Evolutionary conservation across 805 yeast species (phyloP).

Genomic region (Kluyveromyces lactis): DNA sequence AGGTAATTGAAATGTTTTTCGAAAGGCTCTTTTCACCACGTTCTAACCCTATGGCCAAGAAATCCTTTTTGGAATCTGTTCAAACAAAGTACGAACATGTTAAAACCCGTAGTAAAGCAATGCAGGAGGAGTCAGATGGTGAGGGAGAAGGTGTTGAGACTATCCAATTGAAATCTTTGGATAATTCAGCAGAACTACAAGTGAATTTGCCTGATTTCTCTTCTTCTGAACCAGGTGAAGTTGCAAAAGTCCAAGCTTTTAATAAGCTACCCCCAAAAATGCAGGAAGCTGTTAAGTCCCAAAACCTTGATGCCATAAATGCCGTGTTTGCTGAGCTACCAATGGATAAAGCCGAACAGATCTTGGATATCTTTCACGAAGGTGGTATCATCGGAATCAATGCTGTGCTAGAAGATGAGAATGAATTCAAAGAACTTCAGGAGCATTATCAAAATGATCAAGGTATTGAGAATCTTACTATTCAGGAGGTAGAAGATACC

Average conservation of each 20-base stretch:
- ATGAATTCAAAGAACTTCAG: conserved; percentile 50
- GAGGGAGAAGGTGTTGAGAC: conserved; percentile 57
- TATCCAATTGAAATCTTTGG: conserved; percentile 82
- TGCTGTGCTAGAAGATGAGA: conserved; percentile 65
- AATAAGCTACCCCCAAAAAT: conserved; percentile 48
- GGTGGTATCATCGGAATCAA: conserved; percentile 80
- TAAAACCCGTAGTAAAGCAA: conserved; percentile 59
- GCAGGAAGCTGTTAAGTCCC: conserved; percentile 69
- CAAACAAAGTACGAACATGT: conserved; percentile 70
- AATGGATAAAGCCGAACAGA: conserved; percentile 70
- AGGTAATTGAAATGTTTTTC: conserved; percentile 60
- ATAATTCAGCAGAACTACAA: conserved; percentile 67
- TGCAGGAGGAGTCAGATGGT: conserved; percentile 42
- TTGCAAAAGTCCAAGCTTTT: conserved; percentile 44
- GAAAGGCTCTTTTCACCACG: conserved; percentile 40
- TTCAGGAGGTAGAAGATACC: conserved; percentile 9
- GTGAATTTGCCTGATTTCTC: conserved; percentile 62
- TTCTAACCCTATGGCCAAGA: conserved; percentile 48
- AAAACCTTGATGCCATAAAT: conserved; percentile 70
- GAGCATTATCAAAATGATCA: conserved; percentile 34
- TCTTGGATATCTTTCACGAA: conserved; percentile 65
- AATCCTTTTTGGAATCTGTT: conserved; percentile 67
- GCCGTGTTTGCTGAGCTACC: conserved; percentile 66
- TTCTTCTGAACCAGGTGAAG: conserved; percentile 37
- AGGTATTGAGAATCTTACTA: conserved; percentile 12